Conservation (phyloP, 129 eudicot species). For the Helianthus tuberosus region DNA sequence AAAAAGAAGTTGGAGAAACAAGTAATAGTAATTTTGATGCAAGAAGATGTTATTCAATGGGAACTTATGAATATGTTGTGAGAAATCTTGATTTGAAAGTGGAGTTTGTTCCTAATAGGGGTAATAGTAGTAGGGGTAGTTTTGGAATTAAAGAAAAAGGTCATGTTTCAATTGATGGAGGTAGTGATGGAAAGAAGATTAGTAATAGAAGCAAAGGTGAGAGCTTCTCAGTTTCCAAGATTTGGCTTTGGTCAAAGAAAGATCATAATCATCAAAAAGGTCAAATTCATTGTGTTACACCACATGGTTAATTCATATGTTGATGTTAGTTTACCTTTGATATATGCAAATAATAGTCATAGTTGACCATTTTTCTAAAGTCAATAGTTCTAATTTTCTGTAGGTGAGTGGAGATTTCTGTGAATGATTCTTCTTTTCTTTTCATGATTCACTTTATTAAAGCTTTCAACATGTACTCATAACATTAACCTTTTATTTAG, state of each 20-base stretch:
- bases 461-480: conserved; percentile 41
- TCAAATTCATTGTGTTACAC: conserved; percentile 46
- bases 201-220: conserved; percentile 79
- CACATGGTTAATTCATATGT: conserved; percentile 48
- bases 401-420: conserved; percentile 36
- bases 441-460: conserved; percentile 36
- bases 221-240: conserved; percentile 96
- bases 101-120: conserved; percentile 52
- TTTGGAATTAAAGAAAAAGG: conserved; percentile 51
- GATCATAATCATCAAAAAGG: conserved; percentile 44
- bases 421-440: conserved; percentile 48
- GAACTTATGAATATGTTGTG: conserved; percentile 91
- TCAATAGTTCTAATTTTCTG: conserved; percentile 31
- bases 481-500: conserved; percentile 36
- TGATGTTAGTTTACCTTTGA: conserved; percentile 65
- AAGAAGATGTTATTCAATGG: conserved; percentile 97
- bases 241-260: conserved; percentile 97
- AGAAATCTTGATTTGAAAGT: conserved; percentile 76
- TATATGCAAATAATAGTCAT: conserved; percentile 36
- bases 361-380: conserved; percentile 27
- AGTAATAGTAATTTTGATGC: conserved; percentile 79
- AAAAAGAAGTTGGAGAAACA: conserved; percentile 70
- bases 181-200: conserved; percentile 71
- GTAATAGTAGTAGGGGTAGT: conserved; percentile 41
- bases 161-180: conserved; percentile 47